Conservation (phyloP, 2,329 filamentous ascomycete genomes). For the Byssothecium circinans region DNA sequence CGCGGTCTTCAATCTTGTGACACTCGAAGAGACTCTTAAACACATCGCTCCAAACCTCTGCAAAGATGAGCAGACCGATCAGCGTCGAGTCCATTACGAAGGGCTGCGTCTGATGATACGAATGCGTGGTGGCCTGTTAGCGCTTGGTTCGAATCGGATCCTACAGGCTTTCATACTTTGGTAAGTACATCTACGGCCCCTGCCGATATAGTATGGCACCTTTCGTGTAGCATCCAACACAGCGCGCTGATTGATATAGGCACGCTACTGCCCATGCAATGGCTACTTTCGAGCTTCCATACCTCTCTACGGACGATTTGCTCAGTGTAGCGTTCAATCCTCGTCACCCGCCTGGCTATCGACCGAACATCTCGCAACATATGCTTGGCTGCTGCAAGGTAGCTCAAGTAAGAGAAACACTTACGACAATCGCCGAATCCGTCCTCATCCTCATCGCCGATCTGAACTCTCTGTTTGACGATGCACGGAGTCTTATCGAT, state of each 20-base stretch:
- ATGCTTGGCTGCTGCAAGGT: slow-evolving; percentile 33
- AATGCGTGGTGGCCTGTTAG: slow-evolving; percentile 36
- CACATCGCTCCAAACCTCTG: slow-evolving; percentile 11
- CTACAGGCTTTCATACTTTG: slow-evolving; percentile 46
- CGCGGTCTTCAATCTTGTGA: slow-evolving; percentile 43
- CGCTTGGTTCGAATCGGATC: slow-evolving; percentile 41
- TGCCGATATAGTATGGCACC: background rate
- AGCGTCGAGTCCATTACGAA: slow-evolving; percentile 36
- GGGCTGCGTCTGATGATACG: slow-evolving; percentile 41
- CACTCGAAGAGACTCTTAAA: slow-evolving; percentile 38
- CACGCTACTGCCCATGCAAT: slow-evolving; percentile 44
- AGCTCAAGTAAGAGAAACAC: slow-evolving; percentile 31
- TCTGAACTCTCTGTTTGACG: slow-evolving; percentile 38
- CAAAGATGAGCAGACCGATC: slow-evolving; percentile 33
- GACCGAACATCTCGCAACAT: slow-evolving; percentile 30
- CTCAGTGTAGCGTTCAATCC: slow-evolving; percentile 30
- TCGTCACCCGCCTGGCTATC: slow-evolving; percentile 34
- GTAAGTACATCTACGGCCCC: slow-evolving; percentile 31
- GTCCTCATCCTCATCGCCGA: slow-evolving; percentile 39
- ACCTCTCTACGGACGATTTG: slow-evolving; percentile 34
- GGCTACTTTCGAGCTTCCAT: slow-evolving; percentile 36
- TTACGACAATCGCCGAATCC: slow-evolving; percentile 31
- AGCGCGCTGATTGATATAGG: slow-evolving; percentile 24
- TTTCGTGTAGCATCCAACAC: too few species aligned
- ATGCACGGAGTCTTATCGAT: slow-evolving; percentile 33